Conservation (phyloP, 768 basidiomycete genomes). For the Punctularia strigosozonata region DNA sequence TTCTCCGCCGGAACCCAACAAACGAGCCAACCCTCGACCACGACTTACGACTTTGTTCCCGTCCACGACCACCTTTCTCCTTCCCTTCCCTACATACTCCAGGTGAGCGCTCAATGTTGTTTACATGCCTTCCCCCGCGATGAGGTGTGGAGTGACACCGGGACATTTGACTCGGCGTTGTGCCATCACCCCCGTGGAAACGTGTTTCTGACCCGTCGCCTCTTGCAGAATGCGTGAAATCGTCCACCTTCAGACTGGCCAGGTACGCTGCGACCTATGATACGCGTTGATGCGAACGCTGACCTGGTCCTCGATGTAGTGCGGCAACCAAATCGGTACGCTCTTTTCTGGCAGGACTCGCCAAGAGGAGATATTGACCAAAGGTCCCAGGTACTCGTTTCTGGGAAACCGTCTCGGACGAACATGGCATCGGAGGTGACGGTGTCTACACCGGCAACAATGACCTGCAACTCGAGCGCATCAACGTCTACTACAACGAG, state of each 20-base stretch:
- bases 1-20: no score
- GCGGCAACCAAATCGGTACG: constrained; percentile 99
- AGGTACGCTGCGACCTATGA: constrained; percentile 40
- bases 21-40: no score
- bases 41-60: no score
- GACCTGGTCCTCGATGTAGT: constrained; percentile 37
- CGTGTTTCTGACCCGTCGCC: no score
- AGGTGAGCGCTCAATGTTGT: no score
- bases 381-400: constrained; percentile 68
- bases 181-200: no score
- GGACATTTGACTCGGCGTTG: no score
- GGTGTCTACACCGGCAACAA: constrained; percentile 89
- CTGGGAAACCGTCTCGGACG: constrained; percentile 98
- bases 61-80: no score
- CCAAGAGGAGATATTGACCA: not conserved
- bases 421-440: constrained; percentile 92
- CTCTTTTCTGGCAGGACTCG: constrained; percentile 12
- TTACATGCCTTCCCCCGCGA: no score
- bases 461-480: constrained; percentile 94
- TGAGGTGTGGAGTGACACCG: no score
- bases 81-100: no score
- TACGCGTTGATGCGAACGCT: constrained; percentile 9
- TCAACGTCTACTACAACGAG: constrained; percentile 98
- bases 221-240: constrained; percentile 98
- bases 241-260: constrained; percentile 98